These are phyloP conservation scores for Aspergillus melleus DNA, from an alignment of 2,329 filamentous ascomycete genomes.

Conservation along the genomic window DNA sequence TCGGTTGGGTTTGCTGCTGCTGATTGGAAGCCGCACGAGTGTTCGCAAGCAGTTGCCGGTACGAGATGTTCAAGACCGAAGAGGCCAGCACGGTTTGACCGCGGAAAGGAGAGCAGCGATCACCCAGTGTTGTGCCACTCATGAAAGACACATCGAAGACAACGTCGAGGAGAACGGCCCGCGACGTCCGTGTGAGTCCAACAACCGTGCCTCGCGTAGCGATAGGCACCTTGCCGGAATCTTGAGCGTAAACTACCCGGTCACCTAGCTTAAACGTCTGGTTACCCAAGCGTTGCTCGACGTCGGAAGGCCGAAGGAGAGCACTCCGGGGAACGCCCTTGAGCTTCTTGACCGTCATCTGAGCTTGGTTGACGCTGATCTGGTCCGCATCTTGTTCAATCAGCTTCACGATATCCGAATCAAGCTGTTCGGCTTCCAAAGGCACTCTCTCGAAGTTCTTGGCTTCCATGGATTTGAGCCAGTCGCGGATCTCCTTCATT, in stretches of 20 bases:
- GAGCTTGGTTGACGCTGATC: constrained; percentile 53
- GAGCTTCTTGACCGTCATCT: constrained; percentile 66
- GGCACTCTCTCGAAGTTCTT: constrained; percentile 95
- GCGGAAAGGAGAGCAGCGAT: constrained; percentile 87
- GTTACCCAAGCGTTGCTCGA: constrained; percentile 85
- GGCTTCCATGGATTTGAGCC: constrained; percentile 88
- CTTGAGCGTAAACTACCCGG: constrained; percentile 87
- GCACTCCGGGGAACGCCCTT: constrained; percentile 81
- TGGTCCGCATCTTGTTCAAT: constrained; percentile 76
- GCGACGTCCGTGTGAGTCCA: constrained; percentile 84
- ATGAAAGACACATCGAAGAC: constrained; percentile 96
- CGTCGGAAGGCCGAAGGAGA: constrained; percentile 88
- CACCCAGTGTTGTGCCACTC: constrained; percentile 89
- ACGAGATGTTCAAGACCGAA: constrained; percentile 83
- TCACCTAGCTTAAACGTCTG: constrained; percentile 85
- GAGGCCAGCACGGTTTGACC: constrained; percentile 86
- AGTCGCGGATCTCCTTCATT: constrained; percentile 90
- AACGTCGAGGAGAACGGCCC: constrained; percentile 80
- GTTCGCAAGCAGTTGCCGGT: constrained; percentile 73
- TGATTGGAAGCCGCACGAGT: constrained; percentile 43
- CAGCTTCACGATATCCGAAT: constrained; percentile 80
- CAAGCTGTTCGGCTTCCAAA: constrained; percentile 91
- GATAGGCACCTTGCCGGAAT: constrained; percentile 92
- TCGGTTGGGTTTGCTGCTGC: constrained; percentile 58
- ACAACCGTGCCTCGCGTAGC: constrained; percentile 90